A percentile compares a stretch with the other conserved stretches of the same genome.
Conservation (phyloP, 2,329 filamentous ascomycete genomes). For the Diplodia corticola region DNA sequence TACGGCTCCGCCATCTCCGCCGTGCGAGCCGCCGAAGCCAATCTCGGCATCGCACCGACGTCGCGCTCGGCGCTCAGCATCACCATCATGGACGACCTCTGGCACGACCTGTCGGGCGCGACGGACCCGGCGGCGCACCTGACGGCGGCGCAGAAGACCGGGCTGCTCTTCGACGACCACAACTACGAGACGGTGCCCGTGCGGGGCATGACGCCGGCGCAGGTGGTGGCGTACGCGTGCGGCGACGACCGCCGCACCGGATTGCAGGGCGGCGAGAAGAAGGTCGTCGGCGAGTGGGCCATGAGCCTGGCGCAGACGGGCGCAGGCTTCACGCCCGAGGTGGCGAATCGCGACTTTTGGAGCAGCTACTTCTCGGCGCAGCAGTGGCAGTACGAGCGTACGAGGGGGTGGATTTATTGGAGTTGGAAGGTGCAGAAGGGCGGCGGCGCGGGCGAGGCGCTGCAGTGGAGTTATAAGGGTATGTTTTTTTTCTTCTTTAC, state of each 20-base stretch:
- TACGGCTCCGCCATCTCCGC: constrained; percentile 51
- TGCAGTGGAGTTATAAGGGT: constrained; percentile 52
- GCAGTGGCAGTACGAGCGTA: constrained; percentile 55
- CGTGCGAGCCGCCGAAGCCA: constrained; percentile 51
- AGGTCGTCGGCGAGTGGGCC: constrained; percentile 61
- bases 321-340: background rate
- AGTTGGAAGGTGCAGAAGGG: constrained; percentile 52
- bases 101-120: background rate
- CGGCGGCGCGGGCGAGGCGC: constrained; percentile 22
- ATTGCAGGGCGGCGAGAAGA: constrained; percentile 22
- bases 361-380: constrained; percentile 59
- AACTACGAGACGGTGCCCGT: constrained; percentile 54
- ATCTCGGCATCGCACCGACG: background rate
- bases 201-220: constrained; percentile 49
- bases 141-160: background rate
- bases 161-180: constrained; percentile 55
- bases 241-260: background rate
- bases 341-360: constrained; percentile 52
- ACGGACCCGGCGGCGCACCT: constrained; percentile 1
- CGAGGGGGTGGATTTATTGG: constrained; percentile 62
- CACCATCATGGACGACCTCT: constrained; percentile 13
- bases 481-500: constrained; percentile 28
- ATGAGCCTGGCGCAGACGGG: constrained; percentile 45
- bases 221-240: constrained; percentile 34
- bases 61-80: background rate